A percentile compares a stretch with the other conserved stretches of the same genome.
phyloP scores from a whole-genome alignment of 2,329 filamentous ascomycete species.

The Thielaviopsis ethacetica region DNA sequence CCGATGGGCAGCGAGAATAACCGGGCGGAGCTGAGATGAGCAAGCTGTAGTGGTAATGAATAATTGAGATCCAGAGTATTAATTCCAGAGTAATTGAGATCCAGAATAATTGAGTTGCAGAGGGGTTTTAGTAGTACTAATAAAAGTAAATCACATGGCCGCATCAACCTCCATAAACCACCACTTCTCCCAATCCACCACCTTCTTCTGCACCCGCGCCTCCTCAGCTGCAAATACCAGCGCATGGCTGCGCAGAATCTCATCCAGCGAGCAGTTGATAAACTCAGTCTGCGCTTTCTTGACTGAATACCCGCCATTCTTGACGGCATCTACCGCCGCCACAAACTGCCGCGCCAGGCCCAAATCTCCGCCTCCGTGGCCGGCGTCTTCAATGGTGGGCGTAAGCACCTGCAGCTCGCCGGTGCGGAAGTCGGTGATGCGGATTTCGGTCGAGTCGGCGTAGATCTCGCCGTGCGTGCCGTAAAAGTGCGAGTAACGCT shows the following conservation, averaged over 20 bases:
- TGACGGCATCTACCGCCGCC: constrained; percentile 62
- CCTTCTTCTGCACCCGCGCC: constrained; percentile 50
- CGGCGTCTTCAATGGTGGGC: constrained; percentile 22
- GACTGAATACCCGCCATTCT: constrained; percentile 50
- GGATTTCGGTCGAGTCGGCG: constrained; percentile 55
- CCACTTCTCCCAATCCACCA: constrained; percentile 63
- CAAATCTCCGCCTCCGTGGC: constrained; percentile 25
- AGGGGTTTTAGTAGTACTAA: not conserved
- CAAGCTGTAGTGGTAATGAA: not conserved
- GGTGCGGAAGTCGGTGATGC: constrained; percentile 32
- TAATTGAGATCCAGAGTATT: too few species aligned
- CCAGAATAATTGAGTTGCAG: too few species aligned
- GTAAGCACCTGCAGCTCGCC: constrained; percentile 24
- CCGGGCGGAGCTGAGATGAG: constrained; percentile 19
- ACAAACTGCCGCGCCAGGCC: constrained; percentile 69
- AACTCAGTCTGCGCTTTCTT: constrained; percentile 56
- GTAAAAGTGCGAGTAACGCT: constrained; percentile 72
- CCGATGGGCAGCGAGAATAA: constrained; percentile 19
- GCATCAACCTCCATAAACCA: constrained; percentile 35
- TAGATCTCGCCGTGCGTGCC: constrained; percentile 73
- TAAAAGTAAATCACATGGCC: constrained; percentile 6
- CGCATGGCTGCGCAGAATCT: constrained; percentile 76
- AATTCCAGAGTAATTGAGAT: too few species aligned
- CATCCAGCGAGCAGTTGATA: constrained; percentile 71
- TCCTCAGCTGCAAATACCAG: constrained; percentile 91